phyloP scores from a whole-genome alignment of 2,329 filamentous ascomycete genomes.

The Apiospora aurea region DNA sequence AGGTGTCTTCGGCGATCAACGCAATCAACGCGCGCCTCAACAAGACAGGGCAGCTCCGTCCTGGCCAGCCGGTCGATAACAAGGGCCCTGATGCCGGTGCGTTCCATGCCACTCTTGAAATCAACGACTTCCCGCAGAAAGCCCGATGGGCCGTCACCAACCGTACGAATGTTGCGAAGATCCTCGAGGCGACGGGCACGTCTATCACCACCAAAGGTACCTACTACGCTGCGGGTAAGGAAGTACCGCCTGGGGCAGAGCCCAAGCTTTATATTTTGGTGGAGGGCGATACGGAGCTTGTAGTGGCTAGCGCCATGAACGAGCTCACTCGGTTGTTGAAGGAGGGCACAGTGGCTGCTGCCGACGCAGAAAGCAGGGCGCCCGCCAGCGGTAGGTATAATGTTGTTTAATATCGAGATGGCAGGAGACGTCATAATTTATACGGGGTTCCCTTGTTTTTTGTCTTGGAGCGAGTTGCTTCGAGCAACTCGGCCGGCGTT shows the following conservation, averaged over 20 bases:
- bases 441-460: background rate
- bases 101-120: conserved; percentile 96
- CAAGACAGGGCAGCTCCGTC: conserved; percentile 86
- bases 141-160: conserved; percentile 99
- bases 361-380: conserved; percentile 82
- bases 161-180: conserved; percentile 97
- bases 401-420: conserved; percentile 65
- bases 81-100: conserved; percentile 96
- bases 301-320: conserved; percentile 88
- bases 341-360: conserved; percentile 89
- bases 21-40: conserved; percentile 91
- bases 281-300: conserved; percentile 93
- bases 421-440: background rate
- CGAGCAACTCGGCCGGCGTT: background rate
- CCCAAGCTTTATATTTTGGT: conserved; percentile 99
- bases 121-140: conserved; percentile 99
- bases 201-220: conserved; percentile 98
- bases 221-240: conserved; percentile 84
- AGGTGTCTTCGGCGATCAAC: conserved; percentile 87
- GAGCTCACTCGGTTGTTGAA: conserved; percentile 88
- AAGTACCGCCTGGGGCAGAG: conserved; percentile 75
- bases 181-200: conserved; percentile 90
- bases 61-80: conserved; percentile 96
- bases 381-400: conserved; percentile 85
- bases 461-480: background rate